phyloP scores from a whole-genome alignment of 2,329 filamentous ascomycete species.

The Apiospora hydei region DNA sequence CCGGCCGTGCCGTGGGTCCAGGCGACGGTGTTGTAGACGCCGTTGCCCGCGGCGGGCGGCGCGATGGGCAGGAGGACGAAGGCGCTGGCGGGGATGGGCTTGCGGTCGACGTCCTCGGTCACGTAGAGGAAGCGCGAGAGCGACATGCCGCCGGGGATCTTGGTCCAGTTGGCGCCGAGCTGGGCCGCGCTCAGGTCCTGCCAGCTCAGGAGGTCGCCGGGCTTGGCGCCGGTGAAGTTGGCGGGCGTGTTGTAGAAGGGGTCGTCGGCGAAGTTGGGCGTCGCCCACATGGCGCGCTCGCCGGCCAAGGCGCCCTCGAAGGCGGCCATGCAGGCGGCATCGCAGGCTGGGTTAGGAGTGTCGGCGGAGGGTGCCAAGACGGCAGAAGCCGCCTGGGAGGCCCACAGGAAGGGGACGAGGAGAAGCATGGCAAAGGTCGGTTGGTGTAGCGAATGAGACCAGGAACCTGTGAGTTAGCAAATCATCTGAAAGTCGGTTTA shows the following conservation, averaged over 20 bases:
- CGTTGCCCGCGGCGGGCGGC: background rate
- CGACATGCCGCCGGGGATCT: slow-evolving; percentile 29
- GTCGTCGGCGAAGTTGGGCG: slow-evolving; percentile 23
- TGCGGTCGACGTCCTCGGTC: slow-evolving; percentile 31
- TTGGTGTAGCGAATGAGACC: background rate
- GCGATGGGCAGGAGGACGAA: slow-evolving; percentile 30
- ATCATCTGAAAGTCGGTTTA: background rate
- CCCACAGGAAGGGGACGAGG: background rate
- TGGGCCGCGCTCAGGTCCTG: slow-evolving; percentile 27
- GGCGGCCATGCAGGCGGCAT: slow-evolving; percentile 23
- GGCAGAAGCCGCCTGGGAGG: background rate
- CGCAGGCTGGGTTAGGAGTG: background rate
- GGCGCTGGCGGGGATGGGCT: slow-evolving; percentile 29
- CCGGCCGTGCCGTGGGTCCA: slow-evolving; percentile 39
- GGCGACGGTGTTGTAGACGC: slow-evolving; percentile 29
- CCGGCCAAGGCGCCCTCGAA: slow-evolving; percentile 23
- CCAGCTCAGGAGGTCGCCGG: slow-evolving; percentile 33
- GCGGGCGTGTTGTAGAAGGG: slow-evolving; percentile 30
- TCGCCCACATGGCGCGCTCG: slow-evolving; percentile 27
- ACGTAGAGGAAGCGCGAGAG: slow-evolving; percentile 31
- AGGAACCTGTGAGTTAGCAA: background rate
- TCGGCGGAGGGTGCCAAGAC: background rate
- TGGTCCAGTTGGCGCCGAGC: slow-evolving; percentile 28
- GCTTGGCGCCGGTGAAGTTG: slow-evolving; percentile 27
- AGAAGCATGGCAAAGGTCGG: background rate